Conservation (phyloP, 1,139 yeast genomes). For the Yamadazyma oceani region DNA sequence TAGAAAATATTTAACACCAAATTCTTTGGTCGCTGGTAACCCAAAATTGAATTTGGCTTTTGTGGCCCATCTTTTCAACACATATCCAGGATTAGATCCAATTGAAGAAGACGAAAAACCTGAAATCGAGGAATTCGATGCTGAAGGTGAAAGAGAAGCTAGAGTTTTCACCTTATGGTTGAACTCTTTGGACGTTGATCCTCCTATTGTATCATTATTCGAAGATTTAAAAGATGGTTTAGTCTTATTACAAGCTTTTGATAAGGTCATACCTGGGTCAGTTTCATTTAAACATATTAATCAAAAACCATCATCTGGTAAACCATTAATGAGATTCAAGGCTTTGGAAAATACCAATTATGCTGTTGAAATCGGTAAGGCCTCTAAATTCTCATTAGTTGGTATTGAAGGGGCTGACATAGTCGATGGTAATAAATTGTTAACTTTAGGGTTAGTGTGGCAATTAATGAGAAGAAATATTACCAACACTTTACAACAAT, state of each 20-base stretch:
- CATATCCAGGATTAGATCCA: slow-evolving; percentile 96
- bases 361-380: slow-evolving; percentile 94
- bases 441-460: slow-evolving; percentile 97
- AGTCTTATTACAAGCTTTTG: slow-evolving; percentile 86
- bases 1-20: slow-evolving; percentile 93
- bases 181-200: slow-evolving; percentile 93
- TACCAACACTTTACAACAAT: slow-evolving; percentile 71
- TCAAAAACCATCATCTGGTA: slow-evolving; percentile 71
- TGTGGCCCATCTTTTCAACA: slow-evolving; percentile 94
- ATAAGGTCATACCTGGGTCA: slow-evolving; percentile 91
- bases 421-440: slow-evolving; percentile 86
- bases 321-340: slow-evolving; percentile 82
- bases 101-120: slow-evolving; percentile 88
- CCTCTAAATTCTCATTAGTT: slow-evolving; percentile 86
- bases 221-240: slow-evolving; percentile 96
- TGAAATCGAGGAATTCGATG: slow-evolving; percentile 93
- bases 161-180: slow-evolving; percentile 97
- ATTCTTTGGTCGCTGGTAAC: slow-evolving; percentile 90
- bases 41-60: slow-evolving; percentile 95
- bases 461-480: slow-evolving; percentile 98
- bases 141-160: slow-evolving; percentile 99
- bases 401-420: slow-evolving; percentile 99
- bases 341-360: slow-evolving; percentile 95
- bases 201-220: slow-evolving; percentile 86
- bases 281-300: slow-evolving; percentile 81